Base-by-base conservation (phyloP, 805 yeast species). In the Saccharomyces kudriavzevii region DNA sequence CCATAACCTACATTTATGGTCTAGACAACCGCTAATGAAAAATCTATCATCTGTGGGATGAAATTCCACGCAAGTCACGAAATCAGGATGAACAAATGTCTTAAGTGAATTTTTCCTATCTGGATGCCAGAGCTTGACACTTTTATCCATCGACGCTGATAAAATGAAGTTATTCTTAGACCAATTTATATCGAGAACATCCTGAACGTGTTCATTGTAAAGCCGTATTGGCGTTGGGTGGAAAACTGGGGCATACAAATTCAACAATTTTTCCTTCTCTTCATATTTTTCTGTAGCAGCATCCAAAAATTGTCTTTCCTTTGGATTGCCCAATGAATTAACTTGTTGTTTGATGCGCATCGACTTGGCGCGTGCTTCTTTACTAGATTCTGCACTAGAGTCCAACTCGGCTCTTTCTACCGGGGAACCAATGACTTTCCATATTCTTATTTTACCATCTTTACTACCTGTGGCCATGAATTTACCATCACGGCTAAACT, bases 1-100 rank as follows among this genome's bases (percentile, higher is more conserved):
- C 95, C 96, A 89, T 17, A 91, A 67, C 52, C 95, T 71, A 20
- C 88, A 76, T 25, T 79, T 74, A 54, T 85, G 84, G 62, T 89
- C 96, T 57, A 90, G 71, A 50, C 92, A 85, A 5, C 96, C 92
- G 58, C 90, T 83, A 2, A 86, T 66, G 66, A 91, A 89, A 65
- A 91, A 91, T 26, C 97, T 70, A 65, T 91, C 97, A 69, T 91
- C 97, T 1, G 73, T 73, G 1, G 94, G 95, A 63, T 89, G 96
- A 67, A 91, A 91, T 51, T 77, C 78, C 2, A 87, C 87, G 9
- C 85, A 74, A 0, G 96, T 86, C 2, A 89, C 96, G 67, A 89
- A 85, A 66, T 89, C 96, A n/a, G 82, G 78, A 65, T 89, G 91
- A 11, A 69, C 66, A 61, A 87, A 90, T 0, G 82, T 76, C 49